Percentiles rank a stretch among this genome's conserved stretches.
Conservation (phyloP, 495 filamentous ascomycete species). For the Podospora didyma region DNA sequence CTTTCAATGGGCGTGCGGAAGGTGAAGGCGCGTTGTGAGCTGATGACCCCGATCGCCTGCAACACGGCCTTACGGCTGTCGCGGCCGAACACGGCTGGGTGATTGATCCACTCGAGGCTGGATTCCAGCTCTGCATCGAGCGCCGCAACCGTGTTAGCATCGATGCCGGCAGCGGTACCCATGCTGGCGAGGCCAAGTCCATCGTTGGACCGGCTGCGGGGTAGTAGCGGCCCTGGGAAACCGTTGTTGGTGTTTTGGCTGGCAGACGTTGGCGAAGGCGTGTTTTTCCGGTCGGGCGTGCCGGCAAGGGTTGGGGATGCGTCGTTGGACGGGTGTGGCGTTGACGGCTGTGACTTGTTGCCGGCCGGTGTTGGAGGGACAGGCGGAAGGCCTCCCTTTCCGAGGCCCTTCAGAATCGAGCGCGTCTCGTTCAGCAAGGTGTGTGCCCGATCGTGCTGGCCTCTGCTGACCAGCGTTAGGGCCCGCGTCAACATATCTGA, state of each 20-base stretch:
- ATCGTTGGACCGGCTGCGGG: conserved; percentile 40
- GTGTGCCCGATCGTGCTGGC: conserved; percentile 89
- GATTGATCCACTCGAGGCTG: conserved; percentile 98
- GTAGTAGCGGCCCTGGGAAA: conserved; percentile 23
- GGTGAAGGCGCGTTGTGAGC: conserved; percentile 88
- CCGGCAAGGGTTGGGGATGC: conserved; percentile 37
- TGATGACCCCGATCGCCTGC: conserved; percentile 94
- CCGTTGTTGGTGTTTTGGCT: conserved; percentile 33
- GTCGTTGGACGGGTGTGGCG: conserved; percentile 44
- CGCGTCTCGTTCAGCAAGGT: conserved; percentile 89
- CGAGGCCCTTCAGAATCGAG: conserved; percentile 91
- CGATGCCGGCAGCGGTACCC: conserved; percentile 68
- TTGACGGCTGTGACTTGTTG: conserved; percentile 47
- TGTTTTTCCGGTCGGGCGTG: conserved; percentile 46
- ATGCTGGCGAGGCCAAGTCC: conserved; percentile 51
- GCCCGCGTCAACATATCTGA: conserved; percentile 97
- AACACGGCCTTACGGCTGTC: conserved; percentile 94
- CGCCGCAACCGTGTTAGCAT: conserved; percentile 71
- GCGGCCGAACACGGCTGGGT: conserved; percentile 92
- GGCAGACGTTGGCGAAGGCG: conserved; percentile 48
- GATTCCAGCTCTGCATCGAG: conserved; percentile 88
- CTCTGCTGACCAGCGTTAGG: conserved; percentile 82
- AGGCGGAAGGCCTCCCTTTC: conserved; percentile 93
- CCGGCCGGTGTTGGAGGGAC: conserved; percentile 43
- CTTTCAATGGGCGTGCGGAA: conserved; percentile 84